Evolutionary conservation across 768 basidiomycete genomes (phyloP), one percentile per base, ranked within the genome.

Genomic region (Coprinopsis strossmayeri): DNA sequence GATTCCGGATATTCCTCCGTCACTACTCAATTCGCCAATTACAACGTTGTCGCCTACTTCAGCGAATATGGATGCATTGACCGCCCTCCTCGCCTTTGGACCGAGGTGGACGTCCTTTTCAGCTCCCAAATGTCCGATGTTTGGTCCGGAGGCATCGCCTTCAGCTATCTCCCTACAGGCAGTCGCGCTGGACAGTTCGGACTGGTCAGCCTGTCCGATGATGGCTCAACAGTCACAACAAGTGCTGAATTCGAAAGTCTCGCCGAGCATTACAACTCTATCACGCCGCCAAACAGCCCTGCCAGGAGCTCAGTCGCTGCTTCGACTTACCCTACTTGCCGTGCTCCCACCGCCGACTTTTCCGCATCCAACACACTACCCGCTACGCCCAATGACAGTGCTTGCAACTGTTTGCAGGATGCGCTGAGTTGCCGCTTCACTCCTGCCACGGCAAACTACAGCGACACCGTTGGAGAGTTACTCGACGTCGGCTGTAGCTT

Each of bases 81-180:
- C 5, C 62, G 60, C 20, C 66, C 69, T 18, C 72, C 88, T 41
- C 80, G 87, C 57, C 67, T 81, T 26, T 96, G 91, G 90, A 83
- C 81, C 30, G 93, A 96, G 62, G 78, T 81, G 12, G 72, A 64
- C 38, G 79, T 83, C 23, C 72, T 95, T 23, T 88, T 89, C 62
- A 76, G 84, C 52, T 61, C 75, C 9, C 64, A 84, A 5, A 89
- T 93, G 79, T 75, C 82, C 18, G 65, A 80, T 48, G 81, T 84
- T 43, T 95, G 87, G 82, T 91, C 88, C 26, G 93, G 93, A 52
- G 92, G 89, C 45, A 55, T 95, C 46, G 91, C 92, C 2, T 91
- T 91, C 65, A 84, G 83, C 42, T 95, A 94, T 65, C 93, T 95
- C 78, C 86, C 88, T 1, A 88, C 89, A 17, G 41, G 59, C 15